Evolutionary conservation across 495 filamentous ascomycete species (phyloP), one percentile per base, ranked within the genome.

Genomic region (Parachaetomium inaequale): DNA sequence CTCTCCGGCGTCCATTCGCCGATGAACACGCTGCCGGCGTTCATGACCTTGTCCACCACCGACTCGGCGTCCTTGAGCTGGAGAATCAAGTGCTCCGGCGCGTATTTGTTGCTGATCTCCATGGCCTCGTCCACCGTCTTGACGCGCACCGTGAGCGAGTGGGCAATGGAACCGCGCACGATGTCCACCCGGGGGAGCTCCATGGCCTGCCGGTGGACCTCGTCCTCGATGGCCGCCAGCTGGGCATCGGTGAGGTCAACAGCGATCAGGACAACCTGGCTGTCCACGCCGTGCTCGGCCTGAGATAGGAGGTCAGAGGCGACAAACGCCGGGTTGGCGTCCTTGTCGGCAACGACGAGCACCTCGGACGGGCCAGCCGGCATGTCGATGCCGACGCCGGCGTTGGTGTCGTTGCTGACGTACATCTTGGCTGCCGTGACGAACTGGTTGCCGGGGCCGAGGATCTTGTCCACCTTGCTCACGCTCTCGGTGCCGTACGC

Each of bases 381-480:
- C 94, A 98, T 98, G 72, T 98, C 94, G 70, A 98, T 98, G 75
- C 89, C 87, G 17, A 98, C 94, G 34, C 89, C 87, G 1, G 94
- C 94, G 55, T 88, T 93, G 36, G 94, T 97, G 70, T 98, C 95
- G 74, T 98, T 98, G 71, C 87, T 87, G 8, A 98, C 94, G 60
- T 89, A 76, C 94, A 98, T 98, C 85, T 98, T 98, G 53, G 90
- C 94, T 0, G 95, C 94, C 0, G 94, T 98, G 29, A 98, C 95
- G 70, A 98, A 98, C 75, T 98, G 94, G 76, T 98, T 98, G 42
- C 94, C 94, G 2, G 94, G 94, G 1, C 94, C 94, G 5, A 98
- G 84, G 68, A 98, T 96, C 86, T 98, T 98, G 81, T 98, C 94
- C 19, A 98, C 95, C 78, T 98, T 98, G 71, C 78, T 90, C 61